Conservation (phyloP, 371 early-diverging fungal species). For the Mortierella sp. region DNA sequence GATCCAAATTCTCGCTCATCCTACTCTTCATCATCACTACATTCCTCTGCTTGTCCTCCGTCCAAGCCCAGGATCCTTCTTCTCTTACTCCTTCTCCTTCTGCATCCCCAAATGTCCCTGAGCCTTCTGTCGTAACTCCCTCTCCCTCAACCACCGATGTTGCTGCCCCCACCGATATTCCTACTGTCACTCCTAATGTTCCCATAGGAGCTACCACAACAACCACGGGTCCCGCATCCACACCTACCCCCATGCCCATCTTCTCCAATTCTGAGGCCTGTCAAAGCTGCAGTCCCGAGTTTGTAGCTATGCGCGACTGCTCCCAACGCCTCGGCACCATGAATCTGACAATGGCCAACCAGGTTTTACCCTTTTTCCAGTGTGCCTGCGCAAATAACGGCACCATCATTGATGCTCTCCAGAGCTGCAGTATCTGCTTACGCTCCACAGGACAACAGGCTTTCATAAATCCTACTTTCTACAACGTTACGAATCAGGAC, state of each 20-base stretch:
- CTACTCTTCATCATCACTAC: slow-evolving; percentile 11
- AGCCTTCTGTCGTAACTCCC: background rate
- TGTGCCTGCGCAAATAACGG: slow-evolving; percentile 29
- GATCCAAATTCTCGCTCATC: background rate
- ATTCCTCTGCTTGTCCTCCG: background rate
- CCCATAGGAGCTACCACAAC: slow-evolving; percentile 2
- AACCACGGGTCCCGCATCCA: background rate
- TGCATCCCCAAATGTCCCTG: too few species aligned
- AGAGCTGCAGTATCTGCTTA: slow-evolving; percentile 29
- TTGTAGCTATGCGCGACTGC: slow-evolving; percentile 9
- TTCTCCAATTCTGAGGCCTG: slow-evolving; percentile 33
- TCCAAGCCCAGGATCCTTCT: background rate
- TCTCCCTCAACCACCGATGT: background rate
- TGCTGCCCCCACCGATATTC: background rate
- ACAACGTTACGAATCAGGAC: slow-evolving; percentile 27
- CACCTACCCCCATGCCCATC: slow-evolving; percentile 18
- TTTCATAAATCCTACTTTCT: slow-evolving; percentile 17
- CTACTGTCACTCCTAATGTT: too few species aligned
- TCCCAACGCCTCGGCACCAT: slow-evolving; percentile 10
- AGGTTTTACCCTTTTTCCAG: slow-evolving; percentile 37
- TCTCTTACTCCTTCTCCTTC: background rate
- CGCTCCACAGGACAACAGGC: slow-evolving; percentile 24
- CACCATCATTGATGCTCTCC: slow-evolving; percentile 15
- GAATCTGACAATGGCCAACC: slow-evolving; percentile 37
- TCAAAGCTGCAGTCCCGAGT: slow-evolving; percentile 20